phyloP scores from a whole-genome alignment of 768 basidiomycete genomes.

The Dioszegia aurantiaca region DNA sequence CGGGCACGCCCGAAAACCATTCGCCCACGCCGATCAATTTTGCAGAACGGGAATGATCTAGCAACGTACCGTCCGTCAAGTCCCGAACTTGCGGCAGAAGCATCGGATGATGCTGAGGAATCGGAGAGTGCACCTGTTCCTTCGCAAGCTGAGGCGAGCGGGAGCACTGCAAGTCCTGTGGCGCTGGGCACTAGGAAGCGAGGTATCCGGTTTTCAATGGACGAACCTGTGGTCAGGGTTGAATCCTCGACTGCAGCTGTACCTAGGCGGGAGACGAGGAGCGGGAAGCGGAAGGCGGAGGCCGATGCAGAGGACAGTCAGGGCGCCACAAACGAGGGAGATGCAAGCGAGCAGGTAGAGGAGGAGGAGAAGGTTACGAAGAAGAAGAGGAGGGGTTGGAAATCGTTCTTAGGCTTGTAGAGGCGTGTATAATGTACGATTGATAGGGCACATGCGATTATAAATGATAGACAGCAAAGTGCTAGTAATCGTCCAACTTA shows the following conservation, averaged over 20 bases:
- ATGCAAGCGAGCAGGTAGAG: too few relatives aligned
- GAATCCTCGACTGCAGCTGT: not conserved
- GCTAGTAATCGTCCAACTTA: too few relatives aligned
- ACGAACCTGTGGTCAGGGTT: not conserved
- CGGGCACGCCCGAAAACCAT: too few relatives aligned
- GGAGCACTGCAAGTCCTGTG: not conserved
- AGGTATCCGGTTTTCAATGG: conserved; percentile 2
- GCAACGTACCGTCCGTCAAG: conserved; percentile 9
- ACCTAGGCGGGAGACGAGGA: conserved; percentile 18
- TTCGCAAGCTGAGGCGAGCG: not conserved
- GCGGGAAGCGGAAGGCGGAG: conserved; percentile 24
- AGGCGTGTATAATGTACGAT: too few relatives aligned
- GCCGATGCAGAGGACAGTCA: conserved; percentile 14
- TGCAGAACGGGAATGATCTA: not conserved
- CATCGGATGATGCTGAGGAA: not conserved
- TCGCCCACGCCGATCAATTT: not conserved
- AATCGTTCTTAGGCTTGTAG: not conserved
- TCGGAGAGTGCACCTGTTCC: not conserved
- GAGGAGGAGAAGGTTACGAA: not conserved
- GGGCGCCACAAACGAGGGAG: too few relatives aligned
- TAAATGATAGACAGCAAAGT: too few relatives aligned
- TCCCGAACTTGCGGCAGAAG: conserved; percentile 6
- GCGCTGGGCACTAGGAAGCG: conserved; percentile 13
- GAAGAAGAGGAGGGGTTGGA: conserved; percentile 59
- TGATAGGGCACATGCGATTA: too few relatives aligned